A percentile compares a stretch with the other conserved stretches of the same genome.
Conservation (phyloP, 495 filamentous ascomycete genomes). For the Aeminium ludgeri region DNA sequence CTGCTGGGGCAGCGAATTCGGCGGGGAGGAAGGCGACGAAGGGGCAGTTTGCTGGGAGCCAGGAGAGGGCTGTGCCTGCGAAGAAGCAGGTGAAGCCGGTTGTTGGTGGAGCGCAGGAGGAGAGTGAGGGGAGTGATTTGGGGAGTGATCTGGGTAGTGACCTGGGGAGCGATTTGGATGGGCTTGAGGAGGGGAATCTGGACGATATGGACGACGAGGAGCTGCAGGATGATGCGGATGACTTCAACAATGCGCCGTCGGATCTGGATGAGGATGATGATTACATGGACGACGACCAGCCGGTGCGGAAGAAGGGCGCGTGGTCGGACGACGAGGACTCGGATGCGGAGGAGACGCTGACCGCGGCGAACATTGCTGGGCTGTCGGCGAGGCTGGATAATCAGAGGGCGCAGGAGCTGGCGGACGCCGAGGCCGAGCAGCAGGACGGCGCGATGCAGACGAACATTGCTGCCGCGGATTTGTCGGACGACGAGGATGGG, state of each 20-base stretch:
- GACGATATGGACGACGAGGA: slow-evolving; percentile 33
- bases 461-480: slow-evolving; percentile 72
- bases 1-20: slow-evolving; percentile 19
- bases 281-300: slow-evolving; percentile 23
- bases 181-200: slow-evolving; percentile 18
- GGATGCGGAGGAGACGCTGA: slow-evolving; percentile 78
- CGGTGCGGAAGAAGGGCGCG: slow-evolving; percentile 36
- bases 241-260: slow-evolving; percentile 20
- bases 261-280: slow-evolving; percentile 61
- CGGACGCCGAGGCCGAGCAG: slow-evolving; percentile 62
- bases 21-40: slow-evolving; percentile 23
- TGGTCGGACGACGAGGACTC: slow-evolving; percentile 91
- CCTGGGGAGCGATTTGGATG: slow-evolving; percentile 30
- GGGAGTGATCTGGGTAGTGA: too few relatives aligned
- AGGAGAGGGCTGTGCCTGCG: background rate
- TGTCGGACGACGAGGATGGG: slow-evolving; percentile 40
- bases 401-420: slow-evolving; percentile 49
- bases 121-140: slow-evolving; percentile 35
- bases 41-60: slow-evolving; percentile 14
- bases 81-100: slow-evolving; percentile 1
- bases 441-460: slow-evolving; percentile 84
- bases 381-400: slow-evolving; percentile 67
- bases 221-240: slow-evolving; percentile 34
- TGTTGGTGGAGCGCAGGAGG: too few relatives aligned
- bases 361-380: slow-evolving; percentile 90